Conservation (phyloP, 2,329 filamentous ascomycete genomes). For the Phialocephala sp. region DNA sequence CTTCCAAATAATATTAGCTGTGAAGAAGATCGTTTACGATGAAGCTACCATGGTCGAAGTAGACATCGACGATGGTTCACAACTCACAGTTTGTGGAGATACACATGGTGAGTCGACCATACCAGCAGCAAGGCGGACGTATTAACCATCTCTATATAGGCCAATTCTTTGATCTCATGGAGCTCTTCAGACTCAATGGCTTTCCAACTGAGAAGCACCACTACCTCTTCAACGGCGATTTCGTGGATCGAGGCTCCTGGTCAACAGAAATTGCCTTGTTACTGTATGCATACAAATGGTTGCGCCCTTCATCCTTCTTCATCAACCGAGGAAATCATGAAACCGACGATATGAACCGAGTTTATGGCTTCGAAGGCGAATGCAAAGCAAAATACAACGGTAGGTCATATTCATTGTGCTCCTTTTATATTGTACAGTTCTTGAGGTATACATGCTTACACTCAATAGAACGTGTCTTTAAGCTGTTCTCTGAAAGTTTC, state of each 20-base stretch:
- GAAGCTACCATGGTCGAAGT: constrained; percentile 98
- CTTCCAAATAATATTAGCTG: constrained; percentile 91
- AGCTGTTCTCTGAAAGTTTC: constrained; percentile 97
- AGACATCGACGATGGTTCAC: constrained; percentile 75
- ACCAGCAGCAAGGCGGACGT: not conserved
- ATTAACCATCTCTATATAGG: constrained; percentile 55
- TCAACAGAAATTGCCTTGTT: constrained; percentile 95
- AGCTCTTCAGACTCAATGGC: constrained; percentile 93
- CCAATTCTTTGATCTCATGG: constrained; percentile 96
- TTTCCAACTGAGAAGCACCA: constrained; percentile 83
- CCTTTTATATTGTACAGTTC: not conserved
- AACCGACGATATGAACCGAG: constrained; percentile 98
- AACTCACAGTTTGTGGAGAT: constrained; percentile 94
- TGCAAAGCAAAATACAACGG: constrained; percentile 97
- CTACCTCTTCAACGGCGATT: constrained; percentile 98
- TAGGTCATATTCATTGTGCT: constrained; percentile 55
- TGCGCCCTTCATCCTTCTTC: constrained; percentile 87
- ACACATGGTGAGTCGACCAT: constrained; percentile 74
- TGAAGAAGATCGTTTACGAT: constrained; percentile 87
- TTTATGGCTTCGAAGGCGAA: constrained; percentile 98
- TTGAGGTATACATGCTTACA: constrained; percentile 11
- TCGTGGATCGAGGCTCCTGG: constrained; percentile 97
- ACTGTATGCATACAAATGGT: constrained; percentile 96
- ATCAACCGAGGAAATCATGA: constrained; percentile 98
- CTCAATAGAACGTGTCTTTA: constrained; percentile 71